These are phyloP conservation scores for Amanita jacksonii DNA, from an alignment of 768 basidiomycete species.

Conservation along the genomic window DNA sequence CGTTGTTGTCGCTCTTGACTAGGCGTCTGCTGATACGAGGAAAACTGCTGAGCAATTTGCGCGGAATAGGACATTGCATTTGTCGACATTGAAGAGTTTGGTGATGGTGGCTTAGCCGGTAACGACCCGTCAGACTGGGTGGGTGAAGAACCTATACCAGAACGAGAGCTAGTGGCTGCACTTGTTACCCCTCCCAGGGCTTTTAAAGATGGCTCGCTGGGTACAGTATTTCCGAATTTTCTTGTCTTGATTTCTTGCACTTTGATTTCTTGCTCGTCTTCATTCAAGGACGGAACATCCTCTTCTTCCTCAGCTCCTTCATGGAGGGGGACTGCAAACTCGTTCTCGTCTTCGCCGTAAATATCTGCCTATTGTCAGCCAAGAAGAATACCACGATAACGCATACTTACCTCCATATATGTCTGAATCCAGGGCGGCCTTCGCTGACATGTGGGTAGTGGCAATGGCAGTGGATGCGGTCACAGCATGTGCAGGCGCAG, in stretches of 20 bases:
- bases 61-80: slow-evolving; percentile 45
- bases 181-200: too few species aligned
- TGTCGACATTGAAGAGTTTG: slow-evolving; percentile 14
- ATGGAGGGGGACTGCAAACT: slow-evolving; percentile 20
- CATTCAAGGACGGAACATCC: slow-evolving; percentile 9
- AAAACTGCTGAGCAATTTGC: slow-evolving; percentile 58
- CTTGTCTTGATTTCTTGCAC: not conserved
- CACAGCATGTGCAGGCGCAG: not conserved
- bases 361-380: slow-evolving; percentile 28
- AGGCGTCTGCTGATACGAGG: slow-evolving; percentile 53
- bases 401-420: slow-evolving; percentile 24
- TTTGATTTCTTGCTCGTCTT: slow-evolving; percentile 1
- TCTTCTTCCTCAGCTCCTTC: slow-evolving; percentile 20
- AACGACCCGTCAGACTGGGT: slow-evolving; percentile 12
- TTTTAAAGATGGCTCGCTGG: too few species aligned
- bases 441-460: not conserved
- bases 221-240: not conserved
- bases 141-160: too few species aligned
- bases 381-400: slow-evolving; percentile 21
- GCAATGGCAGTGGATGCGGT: not conserved
- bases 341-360: slow-evolving; percentile 44
- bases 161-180: too few species aligned
- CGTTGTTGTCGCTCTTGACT: slow-evolving; percentile 53
- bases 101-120: slow-evolving; percentile 20
- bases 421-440: slow-evolving; percentile 21